Evolutionary conservation across 2,329 filamentous ascomycete genomes (phyloP), one percentile per base, ranked within the genome.

Genomic region (Penicillium paneum): DNA sequence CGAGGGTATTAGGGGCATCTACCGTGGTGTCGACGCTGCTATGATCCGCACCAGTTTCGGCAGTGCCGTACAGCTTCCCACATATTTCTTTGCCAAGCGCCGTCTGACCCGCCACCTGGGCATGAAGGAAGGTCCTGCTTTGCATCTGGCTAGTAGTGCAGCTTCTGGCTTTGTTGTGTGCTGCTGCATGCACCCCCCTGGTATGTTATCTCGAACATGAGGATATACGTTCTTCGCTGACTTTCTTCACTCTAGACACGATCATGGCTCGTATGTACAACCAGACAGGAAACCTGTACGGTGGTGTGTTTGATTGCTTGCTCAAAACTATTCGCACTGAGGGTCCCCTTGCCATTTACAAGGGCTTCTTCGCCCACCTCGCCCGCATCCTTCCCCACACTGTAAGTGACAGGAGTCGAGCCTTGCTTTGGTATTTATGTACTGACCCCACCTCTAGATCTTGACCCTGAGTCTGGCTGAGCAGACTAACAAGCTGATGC

Each of bases 191-290:
- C 94, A 99, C 69, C 94, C 94, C 50, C 94, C 94, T 68, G 89
- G 88, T 91, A 76, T 71, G 82, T 72, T 58, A 5, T 31, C n/a
- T 32, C 11, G 15, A 26, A 15, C 11, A 46, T 6, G 3, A 2
- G 3, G 8, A 11, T 38, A 10, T 24, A 31, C 12, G 19, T 32
- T 11, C 39, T 24, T 44, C 13, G 36, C 56, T 60, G 43, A 54
- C 34, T 42, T 29, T 11, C 15, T 29, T 11, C 15, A 39, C 31
- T 52, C 43, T 57, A 83, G 94, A 99, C 73, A 99, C 94, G 5
- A 90, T 99, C 76, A 99, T 99, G 94, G 94, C 91, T 58, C 88
- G 94, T 59, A 87, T 99, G 80, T 99, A 99, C 81, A 99, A 99
- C 79, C 94, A 99, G 74, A 96, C 92, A 58, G 94, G 94, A 49